Evolutionary conservation across 148 eudicot genomes (phyloP).

Genomic region (Pharnaceum exiguum): DNA sequence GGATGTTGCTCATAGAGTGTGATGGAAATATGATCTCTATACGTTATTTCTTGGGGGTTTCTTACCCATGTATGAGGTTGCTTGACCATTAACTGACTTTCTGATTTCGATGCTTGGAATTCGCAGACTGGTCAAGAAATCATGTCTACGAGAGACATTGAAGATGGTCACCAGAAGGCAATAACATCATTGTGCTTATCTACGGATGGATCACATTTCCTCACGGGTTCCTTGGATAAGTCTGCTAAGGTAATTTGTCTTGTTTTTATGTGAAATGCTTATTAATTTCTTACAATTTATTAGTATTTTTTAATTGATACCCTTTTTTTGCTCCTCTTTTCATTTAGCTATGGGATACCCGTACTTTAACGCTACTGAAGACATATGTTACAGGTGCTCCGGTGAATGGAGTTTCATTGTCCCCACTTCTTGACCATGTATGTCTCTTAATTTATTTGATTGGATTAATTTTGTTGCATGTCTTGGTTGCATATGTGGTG

Average conservation of each 20-base stretch:
- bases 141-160: constrained; percentile 54
- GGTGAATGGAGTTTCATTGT: constrained; percentile 91
- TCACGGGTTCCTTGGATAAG: constrained; percentile 87
- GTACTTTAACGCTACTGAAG: constrained; percentile 73
- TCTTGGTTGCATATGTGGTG: neutral
- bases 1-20: neutral
- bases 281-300: neutral
- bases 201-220: constrained; percentile 77
- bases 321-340: constrained; percentile 1
- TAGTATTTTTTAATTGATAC: neutral
- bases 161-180: constrained; percentile 64
- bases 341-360: constrained; percentile 82
- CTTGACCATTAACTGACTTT: neutral
- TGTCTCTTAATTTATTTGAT: constrained; percentile 20
- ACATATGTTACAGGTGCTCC: constrained; percentile 78
- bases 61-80: neutral
- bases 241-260: constrained; percentile 66
- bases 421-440: constrained; percentile 92
- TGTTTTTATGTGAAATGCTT: neutral
- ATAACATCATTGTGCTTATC: constrained; percentile 76
- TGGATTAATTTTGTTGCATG: neutral
- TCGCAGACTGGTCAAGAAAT: constrained; percentile 78
- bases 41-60: neutral
- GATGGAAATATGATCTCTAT: neutral
- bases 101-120: constrained; percentile 5